Conservation (phyloP, 2,329 filamentous ascomycete genomes). For the Alternaria conjuncta region DNA sequence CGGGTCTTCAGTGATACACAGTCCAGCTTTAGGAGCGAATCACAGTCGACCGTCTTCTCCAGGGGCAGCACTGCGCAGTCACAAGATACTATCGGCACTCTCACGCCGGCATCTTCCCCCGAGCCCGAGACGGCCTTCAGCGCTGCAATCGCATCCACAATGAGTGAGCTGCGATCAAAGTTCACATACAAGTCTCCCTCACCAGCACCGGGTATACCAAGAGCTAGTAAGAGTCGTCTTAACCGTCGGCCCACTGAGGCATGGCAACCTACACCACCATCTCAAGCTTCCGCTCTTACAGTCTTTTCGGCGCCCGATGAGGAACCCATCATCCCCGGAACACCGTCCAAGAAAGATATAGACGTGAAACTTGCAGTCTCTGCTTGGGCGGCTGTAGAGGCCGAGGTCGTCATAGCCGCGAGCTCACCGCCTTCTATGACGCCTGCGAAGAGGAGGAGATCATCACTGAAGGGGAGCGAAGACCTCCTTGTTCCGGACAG, state of each 20-base stretch:
- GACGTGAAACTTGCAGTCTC: slow-evolving; percentile 28
- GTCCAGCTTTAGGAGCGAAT: slow-evolving; percentile 25
- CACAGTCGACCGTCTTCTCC: slow-evolving; percentile 39
- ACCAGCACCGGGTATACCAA: neutral
- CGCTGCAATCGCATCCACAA: slow-evolving; percentile 34
- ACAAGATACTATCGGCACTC: slow-evolving; percentile 32
- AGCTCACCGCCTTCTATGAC: slow-evolving; percentile 33
- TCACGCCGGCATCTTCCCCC: slow-evolving; percentile 44
- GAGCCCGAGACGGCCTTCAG: slow-evolving; percentile 35
- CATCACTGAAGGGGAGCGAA: slow-evolving; percentile 52
- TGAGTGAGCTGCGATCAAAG: slow-evolving; percentile 39
- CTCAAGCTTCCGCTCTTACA: slow-evolving; percentile 4
- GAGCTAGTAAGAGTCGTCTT: slow-evolving; percentile 4
- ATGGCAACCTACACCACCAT: slow-evolving; percentile 10
- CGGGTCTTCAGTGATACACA: slow-evolving; percentile 39
- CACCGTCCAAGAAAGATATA: slow-evolving; percentile 10
- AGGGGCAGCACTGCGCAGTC: slow-evolving; percentile 30
- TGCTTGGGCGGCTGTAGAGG: slow-evolving; percentile 36
- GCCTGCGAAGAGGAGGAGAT: slow-evolving; percentile 24
- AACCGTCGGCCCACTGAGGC: slow-evolving; percentile 15
- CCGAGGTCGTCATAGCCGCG: slow-evolving; percentile 42
- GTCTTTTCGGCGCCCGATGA: neutral
- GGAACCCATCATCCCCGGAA: slow-evolving; percentile 14
- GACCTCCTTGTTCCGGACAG: slow-evolving; percentile 56
- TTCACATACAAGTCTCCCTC: slow-evolving; percentile 35